Evolutionary conservation across 2,329 filamentous ascomycete genomes (phyloP), one percentile per base, ranked within the genome.

Genomic region (Emmonsia crescens): DNA sequence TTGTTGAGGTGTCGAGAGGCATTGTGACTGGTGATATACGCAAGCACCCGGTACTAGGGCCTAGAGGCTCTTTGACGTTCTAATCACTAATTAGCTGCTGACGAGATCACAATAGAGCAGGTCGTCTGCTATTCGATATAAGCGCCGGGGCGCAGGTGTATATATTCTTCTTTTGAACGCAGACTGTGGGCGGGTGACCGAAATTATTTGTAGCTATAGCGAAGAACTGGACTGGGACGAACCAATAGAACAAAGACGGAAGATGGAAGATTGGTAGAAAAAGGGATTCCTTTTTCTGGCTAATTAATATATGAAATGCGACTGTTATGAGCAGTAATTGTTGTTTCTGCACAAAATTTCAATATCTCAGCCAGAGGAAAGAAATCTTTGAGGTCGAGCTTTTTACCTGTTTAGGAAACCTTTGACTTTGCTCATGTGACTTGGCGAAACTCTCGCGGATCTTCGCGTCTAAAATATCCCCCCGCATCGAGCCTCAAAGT

Each of bases 1-100:
- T 91, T 59, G 89, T 91, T 14, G 90, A 93, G 8, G 91, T 96
- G 77, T 96, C 93, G 74, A 97, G 89, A 62, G 93, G 92, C 93
- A 96, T 96, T 68, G 66, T 76, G 24, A 3, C 3, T 4, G 29
- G 8, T 4, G 27, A 9, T 24, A 16, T 55, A 1, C 16, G 16
- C 10, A 31, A 52, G 19, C 49, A n/a, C 16, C 49, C 14, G 8
- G 4, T 5, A 33, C 24, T 16, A 10, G 46, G 49, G 16, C 49
- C 33, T 29, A 2, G 21, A 33, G 14, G 29, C 27, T 19, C 33
- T 52, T 52, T 38, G 52, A 55, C 5, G 46, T 14, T 27, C 31
- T 4, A n/a, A 27, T 21, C 16, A 52, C 49, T 5, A 33, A 52
- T n/a, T 33, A n/a, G 16, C 19, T 12, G 12, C 10, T 27, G 46